Evolutionary conservation across 345 rosid genomes (phyloP).

Genomic region (Ricinus communis): DNA sequence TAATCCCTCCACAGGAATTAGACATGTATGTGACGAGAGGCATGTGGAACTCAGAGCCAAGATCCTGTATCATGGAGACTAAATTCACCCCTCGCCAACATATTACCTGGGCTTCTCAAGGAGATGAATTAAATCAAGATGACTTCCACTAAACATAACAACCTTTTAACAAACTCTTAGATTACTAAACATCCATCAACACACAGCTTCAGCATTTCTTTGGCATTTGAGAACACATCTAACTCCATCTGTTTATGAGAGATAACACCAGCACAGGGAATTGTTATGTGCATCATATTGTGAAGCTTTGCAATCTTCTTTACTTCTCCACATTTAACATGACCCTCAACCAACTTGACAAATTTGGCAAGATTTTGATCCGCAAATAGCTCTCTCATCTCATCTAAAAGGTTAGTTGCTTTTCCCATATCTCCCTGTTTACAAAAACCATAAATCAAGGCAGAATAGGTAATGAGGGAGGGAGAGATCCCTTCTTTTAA

Average conservation of each 20-base stretch:
- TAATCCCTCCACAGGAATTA: neutral
- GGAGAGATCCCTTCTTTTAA: slow-evolving; percentile 45
- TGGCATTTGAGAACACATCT: slow-evolving; percentile 7
- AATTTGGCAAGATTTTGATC: slow-evolving; percentile 22
- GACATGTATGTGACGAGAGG: neutral
- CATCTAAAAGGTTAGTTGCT: slow-evolving; percentile 32
- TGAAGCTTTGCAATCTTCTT: slow-evolving; percentile 23
- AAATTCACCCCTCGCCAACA: neutral
- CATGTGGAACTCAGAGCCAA: neutral
- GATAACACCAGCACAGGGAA: slow-evolving; percentile 10
- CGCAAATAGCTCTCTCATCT: slow-evolving; percentile 22
- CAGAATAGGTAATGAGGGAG: slow-evolving; percentile 31
- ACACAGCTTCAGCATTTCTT: slow-evolving; percentile 28
- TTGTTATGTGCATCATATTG: slow-evolving; percentile 11
- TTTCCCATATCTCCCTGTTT: slow-evolving; percentile 36
- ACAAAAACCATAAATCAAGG: slow-evolving; percentile 39
- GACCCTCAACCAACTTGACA: slow-evolving; percentile 24
- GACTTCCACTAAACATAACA: slow-evolving; percentile 3
- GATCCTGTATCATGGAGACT: neutral
- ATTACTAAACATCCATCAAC: slow-evolving; percentile 11
- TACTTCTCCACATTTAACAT: slow-evolving; percentile 12
- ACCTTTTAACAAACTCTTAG: neutral
- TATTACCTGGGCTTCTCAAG: slow-evolving; percentile 2
- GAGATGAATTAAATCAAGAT: neutral
- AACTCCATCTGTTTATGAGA: slow-evolving; percentile 20